Evolutionary conservation across 345 rosid species (phyloP).

Genomic region (Carallia brachiata): DNA sequence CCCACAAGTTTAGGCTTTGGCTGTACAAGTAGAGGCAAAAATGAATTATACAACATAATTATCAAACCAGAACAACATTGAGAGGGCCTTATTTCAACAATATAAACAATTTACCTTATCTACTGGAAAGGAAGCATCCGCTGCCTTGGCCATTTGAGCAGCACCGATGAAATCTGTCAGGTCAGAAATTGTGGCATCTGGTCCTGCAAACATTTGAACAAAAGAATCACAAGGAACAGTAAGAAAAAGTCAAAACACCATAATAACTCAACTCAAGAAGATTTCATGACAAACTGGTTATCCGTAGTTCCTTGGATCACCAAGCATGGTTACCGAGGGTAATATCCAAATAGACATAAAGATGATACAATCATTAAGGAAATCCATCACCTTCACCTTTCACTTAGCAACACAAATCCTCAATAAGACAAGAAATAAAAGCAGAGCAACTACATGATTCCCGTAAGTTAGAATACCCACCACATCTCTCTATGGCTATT

Average conservation of each 20-base stretch:
- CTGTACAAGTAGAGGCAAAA: slow-evolving; percentile 27
- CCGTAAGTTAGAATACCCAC: slow-evolving; percentile 33
- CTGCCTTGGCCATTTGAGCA: slow-evolving; percentile 68
- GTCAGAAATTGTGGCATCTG: slow-evolving; percentile 49
- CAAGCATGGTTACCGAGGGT: neutral
- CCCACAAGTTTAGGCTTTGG: slow-evolving; percentile 31
- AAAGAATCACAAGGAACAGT: slow-evolving; percentile 4
- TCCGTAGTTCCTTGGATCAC: neutral
- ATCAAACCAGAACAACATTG: neutral
- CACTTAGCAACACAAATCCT: neutral
- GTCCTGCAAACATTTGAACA: slow-evolving; percentile 45
- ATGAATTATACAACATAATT: neutral
- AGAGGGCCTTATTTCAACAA: neutral
- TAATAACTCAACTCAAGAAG: slow-evolving; percentile 4
- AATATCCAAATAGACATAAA: too few species aligned
- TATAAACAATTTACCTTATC: slow-evolving; percentile 43
- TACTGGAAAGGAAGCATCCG: slow-evolving; percentile 49
- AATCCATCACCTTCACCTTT: neutral
- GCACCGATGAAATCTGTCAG: slow-evolving; percentile 80
- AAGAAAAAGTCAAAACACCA: slow-evolving; percentile 2
- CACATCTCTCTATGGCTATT: slow-evolving; percentile 84
- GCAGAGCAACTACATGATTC: slow-evolving; percentile 9
- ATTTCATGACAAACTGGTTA: neutral
- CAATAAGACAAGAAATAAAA: slow-evolving; percentile 1
- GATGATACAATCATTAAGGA: too few species aligned